These are phyloP conservation scores for Ganoderma sinense DNA, from an alignment of 1,284 basidiomycete genomes.

Conservation along the genomic window DNA sequence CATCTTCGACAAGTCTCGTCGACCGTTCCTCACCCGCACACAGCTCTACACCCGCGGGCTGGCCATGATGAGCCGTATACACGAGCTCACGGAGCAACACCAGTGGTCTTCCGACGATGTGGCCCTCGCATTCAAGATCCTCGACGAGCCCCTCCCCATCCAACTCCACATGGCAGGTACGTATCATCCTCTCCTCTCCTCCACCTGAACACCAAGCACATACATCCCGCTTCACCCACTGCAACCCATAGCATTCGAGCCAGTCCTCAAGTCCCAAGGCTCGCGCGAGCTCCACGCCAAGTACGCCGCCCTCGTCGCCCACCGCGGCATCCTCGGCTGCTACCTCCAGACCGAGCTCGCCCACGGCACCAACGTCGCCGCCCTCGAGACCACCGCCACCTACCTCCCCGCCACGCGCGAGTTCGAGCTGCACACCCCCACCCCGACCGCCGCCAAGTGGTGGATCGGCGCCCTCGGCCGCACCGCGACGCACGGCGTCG, in stretches of 20 bases:
- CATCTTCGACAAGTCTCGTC: slow-evolving; percentile 68
- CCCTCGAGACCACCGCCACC: slow-evolving; percentile 82
- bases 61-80: slow-evolving; percentile 60
- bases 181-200: slow-evolving; percentile 55
- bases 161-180: slow-evolving; percentile 46
- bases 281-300: slow-evolving; percentile 56
- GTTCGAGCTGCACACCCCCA: slow-evolving; percentile 82
- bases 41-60: slow-evolving; percentile 59
- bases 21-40: slow-evolving; percentile 58
- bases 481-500: slow-evolving; percentile 80
- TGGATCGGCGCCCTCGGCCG: slow-evolving; percentile 82
- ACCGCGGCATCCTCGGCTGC: slow-evolving; percentile 68
- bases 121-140: not conserved
- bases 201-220: not conserved
- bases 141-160: not conserved
- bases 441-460: slow-evolving; percentile 83
- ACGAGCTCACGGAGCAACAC: slow-evolving; percentile 61
- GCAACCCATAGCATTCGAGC: slow-evolving; percentile 61
- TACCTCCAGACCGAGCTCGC: slow-evolving; percentile 81
- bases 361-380: slow-evolving; percentile 77
- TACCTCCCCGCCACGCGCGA: slow-evolving; percentile 73
- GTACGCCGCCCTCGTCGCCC: slow-evolving; percentile 56
- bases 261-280: slow-evolving; percentile 69
- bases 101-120: slow-evolving; percentile 59
- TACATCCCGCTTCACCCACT: not conserved